A percentile compares a stretch with the other conserved stretches of the same genome.
phyloP scores from a whole-genome alignment of 495 filamentous ascomycete genomes.

The Talaromyces nanjingensis region DNA sequence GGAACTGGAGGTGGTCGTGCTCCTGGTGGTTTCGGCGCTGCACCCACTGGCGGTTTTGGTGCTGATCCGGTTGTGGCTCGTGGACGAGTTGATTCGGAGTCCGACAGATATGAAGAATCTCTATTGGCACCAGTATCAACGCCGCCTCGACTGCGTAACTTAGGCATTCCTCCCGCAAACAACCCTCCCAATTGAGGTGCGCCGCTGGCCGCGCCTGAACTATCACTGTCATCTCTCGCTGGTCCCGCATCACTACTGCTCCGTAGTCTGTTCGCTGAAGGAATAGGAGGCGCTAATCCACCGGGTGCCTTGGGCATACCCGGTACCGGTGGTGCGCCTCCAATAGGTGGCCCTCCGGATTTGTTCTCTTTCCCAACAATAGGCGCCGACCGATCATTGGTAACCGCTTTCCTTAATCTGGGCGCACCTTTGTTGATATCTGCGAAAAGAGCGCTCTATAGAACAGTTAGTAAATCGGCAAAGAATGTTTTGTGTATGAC shows the following conservation, averaged over 20 bases:
- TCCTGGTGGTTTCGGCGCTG: conserved; percentile 57
- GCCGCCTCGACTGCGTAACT: conserved; percentile 81
- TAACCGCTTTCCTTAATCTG: conserved; percentile 76
- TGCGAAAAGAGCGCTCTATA: conserved; percentile 75
- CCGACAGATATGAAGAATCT: conserved; percentile 71
- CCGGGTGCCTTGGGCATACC: conserved; percentile 53
- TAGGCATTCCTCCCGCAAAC: conserved; percentile 93
- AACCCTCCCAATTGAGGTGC: conserved; percentile 82
- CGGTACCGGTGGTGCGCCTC: conserved; percentile 78
- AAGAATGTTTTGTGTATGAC: conserved; percentile 11
- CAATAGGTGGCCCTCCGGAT: conserved; percentile 50
- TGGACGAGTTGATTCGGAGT: conserved; percentile 57
- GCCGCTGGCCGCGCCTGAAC: conserved; percentile 38
- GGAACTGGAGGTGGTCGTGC: conserved; percentile 44
- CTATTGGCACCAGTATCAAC: conserved; percentile 81
- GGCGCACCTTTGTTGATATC: conserved; percentile 80
- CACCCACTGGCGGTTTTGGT: conserved; percentile 51
- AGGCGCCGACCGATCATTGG: conserved; percentile 92
- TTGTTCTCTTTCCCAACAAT: conserved; percentile 50
- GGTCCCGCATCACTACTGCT: conserved; percentile 73
- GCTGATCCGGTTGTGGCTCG: conserved; percentile 33
- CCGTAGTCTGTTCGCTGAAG: conserved; percentile 56
- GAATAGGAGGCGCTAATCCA: conserved; percentile 71
- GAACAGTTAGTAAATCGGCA: conserved; percentile 18
- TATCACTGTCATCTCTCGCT: conserved; percentile 27